Conservation (phyloP, 23 red algal genomes). For the Agarophyton chilense region DNA sequence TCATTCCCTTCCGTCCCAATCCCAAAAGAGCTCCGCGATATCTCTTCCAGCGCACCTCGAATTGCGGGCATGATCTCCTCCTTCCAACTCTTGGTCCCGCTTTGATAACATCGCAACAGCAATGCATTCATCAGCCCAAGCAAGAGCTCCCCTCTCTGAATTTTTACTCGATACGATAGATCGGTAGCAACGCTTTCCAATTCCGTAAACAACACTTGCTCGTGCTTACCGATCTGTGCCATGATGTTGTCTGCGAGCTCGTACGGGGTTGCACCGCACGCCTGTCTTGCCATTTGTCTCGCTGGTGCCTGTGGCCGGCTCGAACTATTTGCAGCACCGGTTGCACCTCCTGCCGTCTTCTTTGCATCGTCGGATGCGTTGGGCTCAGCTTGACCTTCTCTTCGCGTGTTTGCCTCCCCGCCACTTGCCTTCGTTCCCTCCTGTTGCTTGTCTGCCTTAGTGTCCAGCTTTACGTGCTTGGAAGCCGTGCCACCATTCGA, state of each 20-base stretch:
- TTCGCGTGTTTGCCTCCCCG: neutral
- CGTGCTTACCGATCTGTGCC: conserved; percentile 71
- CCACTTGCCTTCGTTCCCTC: neutral
- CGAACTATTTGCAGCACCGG: neutral
- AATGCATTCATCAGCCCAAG: conserved; percentile 92
- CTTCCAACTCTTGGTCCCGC: conserved; percentile 48
- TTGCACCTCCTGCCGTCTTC: neutral
- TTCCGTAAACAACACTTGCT: conserved; percentile 79
- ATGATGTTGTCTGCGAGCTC: conserved; percentile 84
- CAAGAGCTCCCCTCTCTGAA: conserved; percentile 87
- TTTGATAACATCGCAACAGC: conserved; percentile 84
- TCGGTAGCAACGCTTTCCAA: conserved; percentile 82
- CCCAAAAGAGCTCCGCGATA: conserved; percentile 89
- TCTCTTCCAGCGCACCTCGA: conserved; percentile 88
- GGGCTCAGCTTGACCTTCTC: neutral
- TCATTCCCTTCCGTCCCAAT: conserved; percentile 36
- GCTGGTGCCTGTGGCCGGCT: neutral
- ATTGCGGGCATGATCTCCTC: conserved; percentile 68
- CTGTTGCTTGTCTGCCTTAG: neutral
- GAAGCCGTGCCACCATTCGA: neutral
- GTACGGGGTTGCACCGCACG: conserved; percentile 45
- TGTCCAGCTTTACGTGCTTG: neutral
- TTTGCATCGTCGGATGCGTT: neutral
- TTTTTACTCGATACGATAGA: conserved; percentile 72
- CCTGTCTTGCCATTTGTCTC: neutral